Evolutionary conservation across 306 rosid genomes (phyloP), one percentile per base, ranked within the genome.

Genomic region (Glycine soja): DNA sequence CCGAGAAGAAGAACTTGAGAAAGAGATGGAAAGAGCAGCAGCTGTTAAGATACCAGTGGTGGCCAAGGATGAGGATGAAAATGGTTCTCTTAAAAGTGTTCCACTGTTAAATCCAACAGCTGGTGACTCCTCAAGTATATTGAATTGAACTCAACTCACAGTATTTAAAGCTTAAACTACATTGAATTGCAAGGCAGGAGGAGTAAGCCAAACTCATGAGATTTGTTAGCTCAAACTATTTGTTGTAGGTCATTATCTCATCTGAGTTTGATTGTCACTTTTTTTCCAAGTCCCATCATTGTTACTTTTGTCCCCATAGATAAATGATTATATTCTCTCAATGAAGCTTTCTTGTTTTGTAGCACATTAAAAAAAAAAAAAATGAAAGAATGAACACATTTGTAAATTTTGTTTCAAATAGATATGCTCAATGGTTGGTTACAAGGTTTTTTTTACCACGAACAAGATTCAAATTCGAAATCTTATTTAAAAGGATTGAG

Each of bases 1-100:
- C 10, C 85, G 3, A 68, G 98, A 96, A 84, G 99, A 96, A 83
- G 98, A 93, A 72, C 97, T 93, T 0, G 98, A 96, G 88, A 93
- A 92, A 84, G 99, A 92, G 86, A 78, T 93, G 93, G 99, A 96
- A 80, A 87, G 95, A 80, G 89, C 90, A 0, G 87, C 92, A 0
- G 86, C 92, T 0, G 89, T 90, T 16, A 96, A 93, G 88, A 93
- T 92, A 77, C 99, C 97, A 0, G 91, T 92, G 19, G 88, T 88
- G 82, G 70, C 92, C 5, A 80, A 88, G 65, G 84, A 80, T 9
- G 89, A 80, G 10, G 86, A 83, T 8, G 90, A 80, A 32, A 93
- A 90, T 6, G 85, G 85, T 64, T 88, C 93, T 65, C 85, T 89
- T 68, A 45, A 82, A 57, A 76, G 88, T 19, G 79, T 83, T 65